Percentiles rank a stretch among this genome's conserved stretches.
Conservation (phyloP, 1,284 basidiomycete genomes). For the Tilletia horrida region DNA sequence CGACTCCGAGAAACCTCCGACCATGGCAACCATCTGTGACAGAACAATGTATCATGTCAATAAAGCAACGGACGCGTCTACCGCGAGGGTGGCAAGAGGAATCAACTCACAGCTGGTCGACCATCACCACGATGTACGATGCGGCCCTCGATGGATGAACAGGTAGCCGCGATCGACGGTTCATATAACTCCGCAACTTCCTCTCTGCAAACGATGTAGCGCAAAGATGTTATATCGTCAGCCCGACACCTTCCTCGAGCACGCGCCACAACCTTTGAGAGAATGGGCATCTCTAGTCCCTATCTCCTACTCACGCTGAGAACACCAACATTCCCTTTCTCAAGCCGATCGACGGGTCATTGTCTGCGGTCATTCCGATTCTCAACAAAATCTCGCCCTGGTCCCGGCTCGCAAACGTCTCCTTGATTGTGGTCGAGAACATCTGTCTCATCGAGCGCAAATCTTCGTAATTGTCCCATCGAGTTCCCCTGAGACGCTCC, state of each 20-base stretch:
- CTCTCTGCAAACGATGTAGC: slow-evolving; percentile 18
- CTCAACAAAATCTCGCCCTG: slow-evolving; percentile 24
- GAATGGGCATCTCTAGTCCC: too few species aligned
- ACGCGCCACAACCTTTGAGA: too few species aligned
- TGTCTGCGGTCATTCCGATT: slow-evolving; percentile 23
- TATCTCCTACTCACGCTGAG: slow-evolving; percentile 19
- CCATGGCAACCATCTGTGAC: slow-evolving; percentile 21
- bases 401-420: slow-evolving; percentile 22
- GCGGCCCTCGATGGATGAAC: slow-evolving; percentile 19
- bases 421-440: slow-evolving; percentile 21
- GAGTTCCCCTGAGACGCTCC: slow-evolving; percentile 21
- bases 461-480: slow-evolving; percentile 26
- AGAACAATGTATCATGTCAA: too few species aligned
- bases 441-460: slow-evolving; percentile 22
- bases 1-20: slow-evolving; percentile 22
- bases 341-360: slow-evolving; percentile 22
- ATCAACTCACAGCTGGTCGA: slow-evolving; percentile 6
- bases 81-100: too few species aligned
- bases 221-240: too few species aligned
- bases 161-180: slow-evolving; percentile 24
- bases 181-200: slow-evolving; percentile 24
- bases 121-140: slow-evolving; percentile 17
- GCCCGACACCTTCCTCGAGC: too few species aligned
- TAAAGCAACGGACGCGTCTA: not conserved
- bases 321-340: slow-evolving; percentile 22